Percentiles rank a stretch among this genome's conserved stretches.
phyloP scores from a whole-genome alignment of 129 eudicot genomes.

The Flaveria brownii region DNA sequence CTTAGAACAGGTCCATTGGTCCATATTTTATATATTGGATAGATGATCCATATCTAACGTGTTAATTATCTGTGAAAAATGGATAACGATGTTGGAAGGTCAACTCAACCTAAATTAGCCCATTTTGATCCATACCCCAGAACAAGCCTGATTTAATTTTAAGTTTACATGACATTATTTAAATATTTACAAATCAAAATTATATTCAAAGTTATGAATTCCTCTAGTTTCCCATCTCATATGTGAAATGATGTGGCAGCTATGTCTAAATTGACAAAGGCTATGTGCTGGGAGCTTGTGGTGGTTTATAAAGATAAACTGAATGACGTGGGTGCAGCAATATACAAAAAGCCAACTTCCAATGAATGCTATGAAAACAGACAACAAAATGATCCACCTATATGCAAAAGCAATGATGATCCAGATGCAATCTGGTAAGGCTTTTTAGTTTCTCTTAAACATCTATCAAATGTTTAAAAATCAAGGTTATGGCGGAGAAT shows the following conservation, averaged over 20 bases:
- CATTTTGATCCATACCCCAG: not conserved
- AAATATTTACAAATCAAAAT: not conserved
- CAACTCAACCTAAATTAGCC: not conserved
- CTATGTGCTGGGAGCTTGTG: slow-evolving; percentile 57
- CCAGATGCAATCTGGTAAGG: slow-evolving; percentile 37
- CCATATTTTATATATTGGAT: not conserved
- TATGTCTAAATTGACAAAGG: slow-evolving; percentile 52
- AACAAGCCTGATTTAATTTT: not conserved
- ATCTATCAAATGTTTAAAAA: not conserved
- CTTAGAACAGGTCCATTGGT: not conserved
- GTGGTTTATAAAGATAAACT: slow-evolving; percentile 37
- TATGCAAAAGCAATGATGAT: slow-evolving; percentile 34
- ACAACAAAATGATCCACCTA: slow-evolving; percentile 28
- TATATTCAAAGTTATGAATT: not conserved
- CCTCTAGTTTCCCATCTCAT: not conserved
- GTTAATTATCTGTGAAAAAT: not conserved
- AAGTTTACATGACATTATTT: not conserved
- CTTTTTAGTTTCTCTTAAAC: not conserved
- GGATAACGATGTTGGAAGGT: not conserved
- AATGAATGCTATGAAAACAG: slow-evolving; percentile 35
- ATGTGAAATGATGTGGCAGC: slow-evolving; percentile 39
- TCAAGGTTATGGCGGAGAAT: not conserved
- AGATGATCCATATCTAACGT: not conserved
- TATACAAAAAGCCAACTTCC: slow-evolving; percentile 35
- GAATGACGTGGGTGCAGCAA: slow-evolving; percentile 47